Conservation (phyloP, 495 filamentous ascomycete species). For the Hyaloscypha bicolor region DNA sequence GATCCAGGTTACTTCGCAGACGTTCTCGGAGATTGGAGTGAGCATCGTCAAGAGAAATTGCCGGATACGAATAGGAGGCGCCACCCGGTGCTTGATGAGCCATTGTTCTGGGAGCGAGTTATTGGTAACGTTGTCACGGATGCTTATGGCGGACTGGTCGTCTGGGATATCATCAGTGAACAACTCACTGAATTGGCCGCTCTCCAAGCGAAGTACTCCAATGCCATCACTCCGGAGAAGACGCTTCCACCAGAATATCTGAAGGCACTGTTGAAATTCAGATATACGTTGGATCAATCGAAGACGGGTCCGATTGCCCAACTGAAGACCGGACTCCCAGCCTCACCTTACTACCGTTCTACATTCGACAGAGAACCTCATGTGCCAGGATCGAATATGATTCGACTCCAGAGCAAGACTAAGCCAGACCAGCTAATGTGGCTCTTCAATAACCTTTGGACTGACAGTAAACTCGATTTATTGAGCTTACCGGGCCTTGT, state of each 20-base stretch:
- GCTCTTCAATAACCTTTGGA: conserved; percentile 13
- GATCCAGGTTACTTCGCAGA: conserved; percentile 52
- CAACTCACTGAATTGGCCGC: conserved; percentile 34
- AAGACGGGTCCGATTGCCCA: conserved; percentile 30
- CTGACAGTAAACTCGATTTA: conserved; percentile 34
- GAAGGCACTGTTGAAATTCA: conserved; percentile 38
- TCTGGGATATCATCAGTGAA: conserved; percentile 36
- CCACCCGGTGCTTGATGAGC: conserved; percentile 30
- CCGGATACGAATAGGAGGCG: conserved; percentile 30
- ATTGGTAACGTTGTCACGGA: conserved; percentile 34
- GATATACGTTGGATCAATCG: conserved; percentile 35
- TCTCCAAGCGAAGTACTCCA: conserved; percentile 35
- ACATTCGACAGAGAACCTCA: conserved; percentile 9
- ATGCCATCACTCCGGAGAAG: conserved; percentile 32
- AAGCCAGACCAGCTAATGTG: background rate
- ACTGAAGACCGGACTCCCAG: background rate
- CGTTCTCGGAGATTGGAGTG: conserved; percentile 39
- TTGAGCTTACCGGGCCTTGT: conserved; percentile 37
- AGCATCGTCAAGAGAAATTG: conserved; percentile 44
- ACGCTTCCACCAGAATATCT: conserved; percentile 42
- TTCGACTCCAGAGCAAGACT: conserved; percentile 5
- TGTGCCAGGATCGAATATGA: background rate
- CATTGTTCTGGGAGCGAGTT: conserved; percentile 39
- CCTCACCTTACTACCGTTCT: conserved; percentile 7
- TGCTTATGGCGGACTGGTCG: conserved; percentile 32